Evolutionary conservation across 768 basidiomycete species (phyloP).

Genomic region (Holtermanniella nyarrowii): DNA sequence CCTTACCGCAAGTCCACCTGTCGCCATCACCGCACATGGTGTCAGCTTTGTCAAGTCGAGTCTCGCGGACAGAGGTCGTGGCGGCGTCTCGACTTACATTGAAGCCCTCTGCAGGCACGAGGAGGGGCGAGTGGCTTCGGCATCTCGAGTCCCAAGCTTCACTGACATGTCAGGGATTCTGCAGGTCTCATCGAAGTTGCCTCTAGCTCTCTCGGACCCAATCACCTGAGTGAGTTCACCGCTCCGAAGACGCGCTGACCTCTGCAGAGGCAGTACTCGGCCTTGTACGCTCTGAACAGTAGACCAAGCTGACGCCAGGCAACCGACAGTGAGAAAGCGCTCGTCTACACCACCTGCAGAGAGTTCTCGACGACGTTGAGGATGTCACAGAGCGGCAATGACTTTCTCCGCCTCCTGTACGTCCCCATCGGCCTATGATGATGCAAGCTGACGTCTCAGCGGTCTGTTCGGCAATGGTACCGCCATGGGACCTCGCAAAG

Average conservation of each 20-base stretch:
- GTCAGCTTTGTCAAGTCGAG: conserved; percentile 36
- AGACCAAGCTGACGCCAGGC: conserved; percentile 7
- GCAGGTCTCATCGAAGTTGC: conserved; percentile 36
- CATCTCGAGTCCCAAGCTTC: not conserved
- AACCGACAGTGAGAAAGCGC: conserved; percentile 18
- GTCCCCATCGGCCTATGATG: no score
- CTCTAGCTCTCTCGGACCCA: conserved; percentile 29
- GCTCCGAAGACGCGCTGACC: not conserved
- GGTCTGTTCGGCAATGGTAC: no score
- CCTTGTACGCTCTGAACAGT: no score
- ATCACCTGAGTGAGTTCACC: conserved; percentile 21
- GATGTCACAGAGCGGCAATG: conserved; percentile 37
- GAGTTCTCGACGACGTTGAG: conserved; percentile 29
- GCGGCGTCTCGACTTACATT: conserved; percentile 25
- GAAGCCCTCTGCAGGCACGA: conserved; percentile 26
- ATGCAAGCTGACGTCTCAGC: no score
- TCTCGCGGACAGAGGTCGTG: conserved; percentile 18
- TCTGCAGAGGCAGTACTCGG: not conserved
- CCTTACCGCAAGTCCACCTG: conserved; percentile 27
- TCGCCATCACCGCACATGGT: conserved; percentile 33
- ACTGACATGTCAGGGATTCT: conserved; percentile 14
- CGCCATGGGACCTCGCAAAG: no score
- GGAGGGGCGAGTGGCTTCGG: conserved; percentile 17
- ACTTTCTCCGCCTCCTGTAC: conserved; percentile 33
- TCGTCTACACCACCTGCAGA: conserved; percentile 26